These are phyloP conservation scores for Obba rivulosa DNA, from an alignment of 768 basidiomycete genomes.

Conservation along the genomic window DNA sequence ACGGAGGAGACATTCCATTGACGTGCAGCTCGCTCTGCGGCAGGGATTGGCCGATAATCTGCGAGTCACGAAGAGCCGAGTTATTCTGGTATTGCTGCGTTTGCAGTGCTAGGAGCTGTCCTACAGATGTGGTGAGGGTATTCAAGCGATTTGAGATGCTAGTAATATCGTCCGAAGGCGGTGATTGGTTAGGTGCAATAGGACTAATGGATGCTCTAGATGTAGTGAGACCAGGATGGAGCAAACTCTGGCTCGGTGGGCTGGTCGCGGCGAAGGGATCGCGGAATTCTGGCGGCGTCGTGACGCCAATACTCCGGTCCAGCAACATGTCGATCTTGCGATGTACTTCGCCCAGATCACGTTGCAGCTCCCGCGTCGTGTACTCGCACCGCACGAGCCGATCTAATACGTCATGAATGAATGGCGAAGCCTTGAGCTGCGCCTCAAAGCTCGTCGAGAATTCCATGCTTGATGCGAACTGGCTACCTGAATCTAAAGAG, in stretches of 20 bases:
- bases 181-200: conserved; percentile 67
- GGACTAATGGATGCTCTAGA: conserved; percentile 58
- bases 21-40: conserved; percentile 40
- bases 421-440: conserved; percentile 70
- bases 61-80: conserved; percentile 13
- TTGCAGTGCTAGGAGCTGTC: conserved; percentile 76
- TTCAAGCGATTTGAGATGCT: conserved; percentile 76
- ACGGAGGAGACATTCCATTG: conserved; percentile 24
- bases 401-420: conserved; percentile 72
- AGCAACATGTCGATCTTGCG: conserved; percentile 75
- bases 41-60: conserved; percentile 26
- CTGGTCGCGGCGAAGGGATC: conserved; percentile 63
- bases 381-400: conserved; percentile 69
- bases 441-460: conserved; percentile 52
- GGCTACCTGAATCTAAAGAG: conserved; percentile 70
- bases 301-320: conserved; percentile 42
- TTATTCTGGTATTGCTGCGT: conserved; percentile 62
- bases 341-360: conserved; percentile 67
- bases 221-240: conserved; percentile 14
- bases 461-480: conserved; percentile 47
- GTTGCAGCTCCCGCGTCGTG: conserved; percentile 65
- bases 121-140: conserved; percentile 78
- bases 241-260: conserved; percentile 13
- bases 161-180: conserved; percentile 63
- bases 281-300: conserved; percentile 63